Conservation (phyloP, 257 asterid genomes). For the Thymus quinquecostatus region DNA sequence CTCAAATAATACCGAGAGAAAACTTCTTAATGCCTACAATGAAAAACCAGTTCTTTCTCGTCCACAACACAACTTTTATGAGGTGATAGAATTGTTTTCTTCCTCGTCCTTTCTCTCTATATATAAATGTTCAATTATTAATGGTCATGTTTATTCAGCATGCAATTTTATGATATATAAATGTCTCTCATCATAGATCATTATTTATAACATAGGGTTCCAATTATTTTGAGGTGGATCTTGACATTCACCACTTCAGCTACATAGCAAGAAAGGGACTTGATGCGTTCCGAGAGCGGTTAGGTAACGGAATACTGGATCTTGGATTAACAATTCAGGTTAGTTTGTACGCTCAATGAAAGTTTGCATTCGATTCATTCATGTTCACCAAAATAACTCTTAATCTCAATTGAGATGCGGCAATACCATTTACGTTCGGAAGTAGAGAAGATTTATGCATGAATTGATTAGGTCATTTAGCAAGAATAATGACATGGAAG, state of each 20-base stretch:
- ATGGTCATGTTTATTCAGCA: too few relatives aligned
- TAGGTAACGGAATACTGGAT: constrained; percentile 68
- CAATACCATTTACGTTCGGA: background rate
- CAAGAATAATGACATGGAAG: too few relatives aligned
- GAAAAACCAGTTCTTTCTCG: constrained; percentile 93
- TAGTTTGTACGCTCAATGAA: background rate
- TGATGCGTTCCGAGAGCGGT: constrained; percentile 78
- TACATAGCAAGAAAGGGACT: constrained; percentile 89
- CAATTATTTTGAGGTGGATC: constrained; percentile 86
- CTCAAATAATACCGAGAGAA: constrained; percentile 71
- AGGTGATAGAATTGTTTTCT: constrained; percentile 38
- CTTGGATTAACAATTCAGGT: constrained; percentile 93
- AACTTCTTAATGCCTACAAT: constrained; percentile 76
- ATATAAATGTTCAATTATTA: background rate
- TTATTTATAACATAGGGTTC: constrained; percentile 53
- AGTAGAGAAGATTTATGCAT: background rate
- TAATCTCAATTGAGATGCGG: background rate
- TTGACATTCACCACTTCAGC: constrained; percentile 91
- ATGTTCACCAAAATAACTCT: background rate
- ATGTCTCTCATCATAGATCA: background rate
- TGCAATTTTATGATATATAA: background rate
- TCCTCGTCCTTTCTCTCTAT: background rate
- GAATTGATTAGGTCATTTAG: too few relatives aligned
- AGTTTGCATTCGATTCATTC: background rate
- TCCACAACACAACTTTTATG: constrained; percentile 81